Evolutionary conservation across 1,284 basidiomycete genomes (phyloP).

Genomic region (Entoloma clypeatum): DNA sequence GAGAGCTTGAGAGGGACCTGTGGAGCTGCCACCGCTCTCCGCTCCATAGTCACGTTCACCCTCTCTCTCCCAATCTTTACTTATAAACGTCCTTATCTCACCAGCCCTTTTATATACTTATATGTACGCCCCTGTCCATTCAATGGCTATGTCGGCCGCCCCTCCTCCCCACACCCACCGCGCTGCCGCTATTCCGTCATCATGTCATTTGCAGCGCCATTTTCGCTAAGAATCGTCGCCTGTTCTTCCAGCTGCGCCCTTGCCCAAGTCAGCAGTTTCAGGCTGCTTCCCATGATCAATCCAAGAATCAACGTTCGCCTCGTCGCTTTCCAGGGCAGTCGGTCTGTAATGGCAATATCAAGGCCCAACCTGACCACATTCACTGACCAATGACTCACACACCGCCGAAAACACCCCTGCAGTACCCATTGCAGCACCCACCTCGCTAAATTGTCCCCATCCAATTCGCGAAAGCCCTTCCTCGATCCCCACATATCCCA

Average conservation of each 20-base stretch:
- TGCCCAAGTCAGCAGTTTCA: constrained; percentile 50
- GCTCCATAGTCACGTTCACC: constrained; percentile 13
- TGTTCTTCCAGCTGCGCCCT: constrained; percentile 22
- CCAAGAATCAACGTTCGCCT: constrained; percentile 52
- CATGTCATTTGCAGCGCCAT: constrained; percentile 9
- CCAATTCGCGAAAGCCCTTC: constrained; percentile 53
- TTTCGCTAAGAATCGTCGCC: constrained; percentile 31
- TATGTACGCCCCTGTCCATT: too few species aligned
- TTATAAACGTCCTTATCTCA: too few species aligned
- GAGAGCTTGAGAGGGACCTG: constrained; percentile 20
- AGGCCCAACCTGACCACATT: constrained; percentile 12
- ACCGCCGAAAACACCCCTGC: constrained; percentile 53
- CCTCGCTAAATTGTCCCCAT: constrained; percentile 48
- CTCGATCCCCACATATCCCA: constrained; percentile 68
- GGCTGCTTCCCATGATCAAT: constrained; percentile 45
- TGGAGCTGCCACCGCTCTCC: constrained; percentile 13
- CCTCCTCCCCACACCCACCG: too few species aligned
- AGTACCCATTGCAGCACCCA: constrained; percentile 64
- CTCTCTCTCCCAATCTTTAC: too few species aligned
- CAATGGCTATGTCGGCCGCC: too few species aligned
- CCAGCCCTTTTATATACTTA: too few species aligned
- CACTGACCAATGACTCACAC: constrained; percentile 48
- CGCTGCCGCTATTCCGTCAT: not conserved
- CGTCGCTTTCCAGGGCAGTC: constrained; percentile 51
- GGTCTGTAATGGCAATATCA: too few species aligned